phyloP scores from a whole-genome alignment of 2,329 filamentous ascomycete species.

The Phialemoniopsis sp. region DNA sequence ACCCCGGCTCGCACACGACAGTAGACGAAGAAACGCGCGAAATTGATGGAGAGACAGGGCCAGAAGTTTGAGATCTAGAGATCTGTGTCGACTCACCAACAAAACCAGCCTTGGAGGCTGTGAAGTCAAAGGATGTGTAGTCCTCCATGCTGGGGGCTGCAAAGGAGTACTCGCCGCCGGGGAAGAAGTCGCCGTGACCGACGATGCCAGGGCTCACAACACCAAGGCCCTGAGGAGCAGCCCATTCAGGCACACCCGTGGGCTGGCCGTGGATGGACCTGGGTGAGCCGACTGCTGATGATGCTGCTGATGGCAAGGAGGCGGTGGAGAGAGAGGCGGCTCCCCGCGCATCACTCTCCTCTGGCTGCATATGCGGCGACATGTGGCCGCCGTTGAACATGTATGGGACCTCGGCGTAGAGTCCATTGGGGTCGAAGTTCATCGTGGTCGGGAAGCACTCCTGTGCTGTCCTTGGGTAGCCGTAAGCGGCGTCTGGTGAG shows the following conservation, averaged over 20 bases:
- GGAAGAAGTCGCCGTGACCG: slow-evolving; percentile 47
- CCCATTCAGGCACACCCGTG: slow-evolving; percentile 57
- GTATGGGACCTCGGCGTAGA: slow-evolving; percentile 40
- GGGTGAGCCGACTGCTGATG: slow-evolving; percentile 64
- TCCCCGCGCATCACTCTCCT: slow-evolving; percentile 32
- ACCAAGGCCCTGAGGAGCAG: slow-evolving; percentile 47
- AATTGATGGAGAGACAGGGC: slow-evolving; percentile 3
- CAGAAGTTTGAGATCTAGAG: slow-evolving; percentile 18
- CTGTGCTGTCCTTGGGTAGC: slow-evolving; percentile 8
- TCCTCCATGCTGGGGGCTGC: slow-evolving; percentile 44
- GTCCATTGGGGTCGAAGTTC: slow-evolving; percentile 36
- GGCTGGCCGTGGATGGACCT: slow-evolving; percentile 57
- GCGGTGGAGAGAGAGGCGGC: slow-evolving; percentile 44
- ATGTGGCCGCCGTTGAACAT: slow-evolving; percentile 37
- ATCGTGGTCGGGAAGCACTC: slow-evolving; percentile 24
- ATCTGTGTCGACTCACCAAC: slow-evolving; percentile 50
- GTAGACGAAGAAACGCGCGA: slow-evolving; percentile 18
- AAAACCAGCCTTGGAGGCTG: slow-evolving; percentile 44
- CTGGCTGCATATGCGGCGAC: slow-evolving; percentile 44
- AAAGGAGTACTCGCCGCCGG: slow-evolving; percentile 53
- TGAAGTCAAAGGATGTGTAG: slow-evolving; percentile 42
- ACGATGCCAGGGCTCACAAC: slow-evolving; percentile 59
- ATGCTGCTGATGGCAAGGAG: slow-evolving; percentile 60
- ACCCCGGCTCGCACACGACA: slow-evolving; percentile 12
- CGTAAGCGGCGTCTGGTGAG: slow-evolving; percentile 12